phyloP scores from a whole-genome alignment of 2,329 filamentous ascomycete genomes.

The Botrytis sinoallii region DNA sequence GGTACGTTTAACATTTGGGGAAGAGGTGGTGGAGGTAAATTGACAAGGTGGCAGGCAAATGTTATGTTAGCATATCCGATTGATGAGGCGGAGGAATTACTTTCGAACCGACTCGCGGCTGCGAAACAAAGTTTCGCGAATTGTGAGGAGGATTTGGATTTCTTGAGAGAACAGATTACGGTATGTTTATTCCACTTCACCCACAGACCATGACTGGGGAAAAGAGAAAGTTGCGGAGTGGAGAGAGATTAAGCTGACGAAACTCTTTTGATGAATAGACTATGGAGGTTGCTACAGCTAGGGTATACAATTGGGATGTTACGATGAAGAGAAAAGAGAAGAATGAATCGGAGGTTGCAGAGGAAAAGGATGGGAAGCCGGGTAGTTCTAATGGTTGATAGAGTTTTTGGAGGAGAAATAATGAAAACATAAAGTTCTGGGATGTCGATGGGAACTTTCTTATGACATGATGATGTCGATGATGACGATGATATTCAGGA shows the following conservation, averaged over 20 bases:
- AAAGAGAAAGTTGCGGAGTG: not conserved
- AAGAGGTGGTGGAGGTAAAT: not conserved
- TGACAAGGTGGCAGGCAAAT: slow-evolving; percentile 62
- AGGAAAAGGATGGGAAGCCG: slow-evolving; percentile 35
- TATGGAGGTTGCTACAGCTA: slow-evolving; percentile 93
- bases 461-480: not conserved
- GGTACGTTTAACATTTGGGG: slow-evolving; percentile 46
- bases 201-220: not conserved
- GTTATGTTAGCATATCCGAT: slow-evolving; percentile 97
- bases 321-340: slow-evolving; percentile 93
- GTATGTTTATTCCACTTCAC: slow-evolving; percentile 48
- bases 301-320: slow-evolving; percentile 99
- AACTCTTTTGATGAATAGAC: slow-evolving; percentile 24
- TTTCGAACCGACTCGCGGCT: slow-evolving; percentile 72
- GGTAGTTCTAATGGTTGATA: slow-evolving; percentile 36
- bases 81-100: slow-evolving; percentile 75
- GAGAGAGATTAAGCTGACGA: slow-evolving; percentile 14
- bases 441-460: not conserved
- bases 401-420: slow-evolving; percentile 15
- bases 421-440: slow-evolving; percentile 10
- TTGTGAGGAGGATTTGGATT: slow-evolving; percentile 95
- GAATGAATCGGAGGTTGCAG: slow-evolving; percentile 52
- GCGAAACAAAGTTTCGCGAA: slow-evolving; percentile 79
- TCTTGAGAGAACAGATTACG: slow-evolving; percentile 93
- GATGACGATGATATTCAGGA: slow-evolving; percentile 15